phyloP scores from a whole-genome alignment of 2,329 filamentous ascomycete genomes.

The Phialophora verrucosa region DNA sequence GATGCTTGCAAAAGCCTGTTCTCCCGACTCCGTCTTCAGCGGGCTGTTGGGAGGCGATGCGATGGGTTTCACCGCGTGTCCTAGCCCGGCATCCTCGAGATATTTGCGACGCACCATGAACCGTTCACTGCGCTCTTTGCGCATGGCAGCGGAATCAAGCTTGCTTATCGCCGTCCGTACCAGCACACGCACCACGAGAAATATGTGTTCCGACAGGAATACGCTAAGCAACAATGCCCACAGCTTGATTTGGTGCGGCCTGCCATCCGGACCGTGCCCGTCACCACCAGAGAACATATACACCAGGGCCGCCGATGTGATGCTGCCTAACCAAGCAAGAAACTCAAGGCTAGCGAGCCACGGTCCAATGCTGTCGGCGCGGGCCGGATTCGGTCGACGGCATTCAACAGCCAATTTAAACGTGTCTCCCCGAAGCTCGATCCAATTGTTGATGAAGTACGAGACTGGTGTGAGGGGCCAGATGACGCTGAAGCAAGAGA shows the following conservation, averaged over 20 bases:
- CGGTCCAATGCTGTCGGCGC: slow-evolving; percentile 91
- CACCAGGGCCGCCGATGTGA: slow-evolving; percentile 85
- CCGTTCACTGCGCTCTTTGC: slow-evolving; percentile 81
- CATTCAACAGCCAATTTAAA: slow-evolving; percentile 91
- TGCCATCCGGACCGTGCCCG: slow-evolving; percentile 70
- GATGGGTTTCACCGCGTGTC: slow-evolving; percentile 57
- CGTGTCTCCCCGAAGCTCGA: slow-evolving; percentile 90
- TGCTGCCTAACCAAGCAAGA: slow-evolving; percentile 88
- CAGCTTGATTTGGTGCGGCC: slow-evolving; percentile 71
- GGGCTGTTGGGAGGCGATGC: slow-evolving; percentile 67
- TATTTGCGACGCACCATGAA: slow-evolving; percentile 80
- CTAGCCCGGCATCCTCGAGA: slow-evolving; percentile 67
- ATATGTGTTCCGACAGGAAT: slow-evolving; percentile 86
- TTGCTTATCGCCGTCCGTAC: slow-evolving; percentile 77
- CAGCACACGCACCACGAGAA: slow-evolving; percentile 75
- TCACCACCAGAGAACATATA: slow-evolving; percentile 80
- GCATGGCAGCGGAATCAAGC: slow-evolving; percentile 82
- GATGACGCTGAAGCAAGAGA: slow-evolving; percentile 87
- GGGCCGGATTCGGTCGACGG: slow-evolving; percentile 85
- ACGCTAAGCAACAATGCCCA: slow-evolving; percentile 84
- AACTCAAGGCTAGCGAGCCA: slow-evolving; percentile 87
- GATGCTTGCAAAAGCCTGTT: slow-evolving; percentile 39
- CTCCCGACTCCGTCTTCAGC: slow-evolving; percentile 63
- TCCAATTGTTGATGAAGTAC: slow-evolving; percentile 94
- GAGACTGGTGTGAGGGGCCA: slow-evolving; percentile 92